phyloP scores from a whole-genome alignment of 2,329 filamentous ascomycete species.

The Fusarium succisae region DNA sequence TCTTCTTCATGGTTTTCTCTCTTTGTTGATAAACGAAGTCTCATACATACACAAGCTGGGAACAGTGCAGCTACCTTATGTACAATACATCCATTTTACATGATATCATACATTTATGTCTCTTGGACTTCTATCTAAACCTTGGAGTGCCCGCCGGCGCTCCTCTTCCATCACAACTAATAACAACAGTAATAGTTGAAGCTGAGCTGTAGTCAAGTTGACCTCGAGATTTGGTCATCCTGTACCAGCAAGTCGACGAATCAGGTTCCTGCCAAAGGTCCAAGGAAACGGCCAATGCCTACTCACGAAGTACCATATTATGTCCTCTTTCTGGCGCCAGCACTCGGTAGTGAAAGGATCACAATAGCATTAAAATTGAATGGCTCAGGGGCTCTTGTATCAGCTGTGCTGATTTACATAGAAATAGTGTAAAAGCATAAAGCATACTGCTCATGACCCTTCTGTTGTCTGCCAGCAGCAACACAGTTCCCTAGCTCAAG shows the following conservation, averaged over 20 bases:
- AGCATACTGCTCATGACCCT: slow-evolving; percentile 34
- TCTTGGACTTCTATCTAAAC: not conserved
- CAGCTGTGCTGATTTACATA: slow-evolving; percentile 14
- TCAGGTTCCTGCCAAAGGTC: slow-evolving; percentile 43
- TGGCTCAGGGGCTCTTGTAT: slow-evolving; percentile 23
- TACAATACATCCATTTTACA: not conserved
- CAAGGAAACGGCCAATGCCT: slow-evolving; percentile 41
- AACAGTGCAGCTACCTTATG: not conserved
- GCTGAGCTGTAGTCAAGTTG: slow-evolving; percentile 31
- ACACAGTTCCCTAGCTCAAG: slow-evolving; percentile 46
- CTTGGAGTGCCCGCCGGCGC: not conserved
- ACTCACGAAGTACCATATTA: slow-evolving; percentile 48
- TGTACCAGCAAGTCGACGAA: slow-evolving; percentile 45
- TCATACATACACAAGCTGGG: not conserved
- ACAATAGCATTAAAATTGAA: slow-evolving; percentile 65
- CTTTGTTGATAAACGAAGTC: not conserved
- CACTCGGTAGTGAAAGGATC: slow-evolving; percentile 70
- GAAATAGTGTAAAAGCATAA: slow-evolving; percentile 23
- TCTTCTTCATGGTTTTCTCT: not conserved
- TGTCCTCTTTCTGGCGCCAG: slow-evolving; percentile 65
- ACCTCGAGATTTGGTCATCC: slow-evolving; percentile 40
- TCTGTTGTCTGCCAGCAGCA: slow-evolving; percentile 24
- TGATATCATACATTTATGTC: not conserved
- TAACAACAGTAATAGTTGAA: slow-evolving; percentile 28
- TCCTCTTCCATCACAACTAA: not conserved